Conservation (phyloP, 164 flowering plant species). For the Chimonanthus praecox region DNA sequence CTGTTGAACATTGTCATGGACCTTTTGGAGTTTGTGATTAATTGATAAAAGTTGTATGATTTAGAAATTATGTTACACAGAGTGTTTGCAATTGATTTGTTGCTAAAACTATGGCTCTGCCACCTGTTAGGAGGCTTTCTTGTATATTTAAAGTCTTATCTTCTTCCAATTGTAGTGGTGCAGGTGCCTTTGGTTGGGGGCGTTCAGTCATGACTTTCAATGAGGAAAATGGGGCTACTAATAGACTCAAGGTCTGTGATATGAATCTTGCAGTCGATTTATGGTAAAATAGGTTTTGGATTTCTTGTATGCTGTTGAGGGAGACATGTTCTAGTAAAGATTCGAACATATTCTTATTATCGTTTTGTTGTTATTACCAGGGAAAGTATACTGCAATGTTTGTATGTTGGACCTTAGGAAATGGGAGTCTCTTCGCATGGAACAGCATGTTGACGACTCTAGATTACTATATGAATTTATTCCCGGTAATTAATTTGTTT, state of each 20-base stretch:
- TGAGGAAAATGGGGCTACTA: neutral
- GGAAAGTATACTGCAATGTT: slow-evolving; percentile 32
- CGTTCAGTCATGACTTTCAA: neutral
- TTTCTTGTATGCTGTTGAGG: neutral
- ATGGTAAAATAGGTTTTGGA: neutral
- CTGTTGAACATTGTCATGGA: too few species aligned
- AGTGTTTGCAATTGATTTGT: neutral
- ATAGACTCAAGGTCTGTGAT: slow-evolving; percentile 1
- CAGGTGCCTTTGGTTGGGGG: neutral
- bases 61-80: too few species aligned
- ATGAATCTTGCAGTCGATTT: neutral
- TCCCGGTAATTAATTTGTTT: slow-evolving; percentile 21
- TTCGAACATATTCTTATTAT: neutral
- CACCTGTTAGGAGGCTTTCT: neutral
- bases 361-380: slow-evolving; percentile 15
- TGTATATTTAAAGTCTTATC: neutral
- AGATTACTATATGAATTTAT: slow-evolving; percentile 27
- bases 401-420: slow-evolving; percentile 53
- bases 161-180: neutral
- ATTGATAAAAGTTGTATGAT: too few species aligned
- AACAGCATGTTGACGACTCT: slow-evolving; percentile 47
- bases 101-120: neutral
- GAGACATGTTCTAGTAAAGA: neutral
- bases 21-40: too few species aligned
- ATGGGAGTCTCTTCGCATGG: slow-evolving; percentile 46